Evolutionary conservation across 768 basidiomycete species (phyloP).

Genomic region (Favolaschia claudopus): DNA sequence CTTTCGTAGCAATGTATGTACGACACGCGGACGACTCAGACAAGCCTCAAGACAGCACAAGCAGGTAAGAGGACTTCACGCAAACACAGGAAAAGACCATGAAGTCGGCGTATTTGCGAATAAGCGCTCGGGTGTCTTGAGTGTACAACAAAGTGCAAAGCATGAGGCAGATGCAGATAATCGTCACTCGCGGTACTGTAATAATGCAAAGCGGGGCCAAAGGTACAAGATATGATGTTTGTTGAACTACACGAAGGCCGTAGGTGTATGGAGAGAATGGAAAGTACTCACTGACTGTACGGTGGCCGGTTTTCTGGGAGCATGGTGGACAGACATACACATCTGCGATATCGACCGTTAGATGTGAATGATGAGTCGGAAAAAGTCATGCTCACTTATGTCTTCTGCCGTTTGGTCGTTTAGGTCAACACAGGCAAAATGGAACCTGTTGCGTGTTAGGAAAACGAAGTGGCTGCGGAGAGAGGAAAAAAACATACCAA

Average conservation of each 20-base stretch:
- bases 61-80: conserved; percentile 16
- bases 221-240: conserved; percentile 22
- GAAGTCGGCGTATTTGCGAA: conserved; percentile 21
- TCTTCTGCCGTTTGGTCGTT: conserved; percentile 72
- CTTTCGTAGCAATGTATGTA: background rate
- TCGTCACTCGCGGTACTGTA: conserved; percentile 26
- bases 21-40: conserved; percentile 15
- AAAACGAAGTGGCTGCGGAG: background rate
- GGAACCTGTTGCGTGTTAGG: conserved; percentile 63
- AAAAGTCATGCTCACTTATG: conserved; percentile 66
- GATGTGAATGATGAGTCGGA: background rate
- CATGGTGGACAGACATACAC: conserved; percentile 56
- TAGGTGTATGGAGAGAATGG: conserved; percentile 37
- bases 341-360: conserved; percentile 20
- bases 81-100: conserved; percentile 14
- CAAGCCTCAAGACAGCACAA: conserved; percentile 17
- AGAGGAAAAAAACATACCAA: conserved; percentile 57
- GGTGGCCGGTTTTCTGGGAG: conserved; percentile 65
- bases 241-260: conserved; percentile 24
- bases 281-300: conserved; percentile 80
- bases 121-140: conserved; percentile 43
- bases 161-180: conserved; percentile 20
- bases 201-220: conserved; percentile 21
- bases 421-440: conserved; percentile 79
- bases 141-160: conserved; percentile 39